A percentile compares a stretch with the other conserved stretches of the same genome.
Conservation (phyloP, 352 stramenopile species). For the Peronospora farinosa region DNA sequence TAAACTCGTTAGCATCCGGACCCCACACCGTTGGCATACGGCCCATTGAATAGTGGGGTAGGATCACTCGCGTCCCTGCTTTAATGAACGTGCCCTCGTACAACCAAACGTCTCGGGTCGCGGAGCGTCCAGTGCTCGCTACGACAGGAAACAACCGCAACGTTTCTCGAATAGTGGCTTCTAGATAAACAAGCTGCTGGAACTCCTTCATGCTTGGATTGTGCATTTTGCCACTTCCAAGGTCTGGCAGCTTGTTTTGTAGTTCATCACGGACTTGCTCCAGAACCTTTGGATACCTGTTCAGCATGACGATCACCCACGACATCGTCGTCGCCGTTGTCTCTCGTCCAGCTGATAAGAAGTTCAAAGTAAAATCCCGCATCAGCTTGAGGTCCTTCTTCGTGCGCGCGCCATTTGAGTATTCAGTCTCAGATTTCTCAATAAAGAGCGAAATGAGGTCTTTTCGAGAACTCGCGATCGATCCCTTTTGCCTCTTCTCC, state of each 20-base stretch:
- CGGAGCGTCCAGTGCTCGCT: constrained; percentile 45
- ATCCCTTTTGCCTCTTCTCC: constrained; percentile 19
- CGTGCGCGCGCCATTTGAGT: constrained; percentile 23
- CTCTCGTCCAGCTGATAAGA: constrained; percentile 65
- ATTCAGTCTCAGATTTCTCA: constrained; percentile 29
- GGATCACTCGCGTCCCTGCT: constrained; percentile 44
- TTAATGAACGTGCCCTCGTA: constrained; percentile 63
- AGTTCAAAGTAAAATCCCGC: constrained; percentile 76
- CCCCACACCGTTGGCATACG: constrained; percentile 57
- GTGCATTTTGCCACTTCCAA: constrained; percentile 17
- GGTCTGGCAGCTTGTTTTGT: constrained; percentile 36
- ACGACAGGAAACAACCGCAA: constrained; percentile 57
- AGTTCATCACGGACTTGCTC: constrained; percentile 38
- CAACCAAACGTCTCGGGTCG: constrained; percentile 47
- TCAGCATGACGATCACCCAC: constrained; percentile 73
- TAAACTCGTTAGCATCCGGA: constrained; percentile 49
- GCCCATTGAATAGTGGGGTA: constrained; percentile 59
- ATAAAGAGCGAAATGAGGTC: constrained; percentile 55
- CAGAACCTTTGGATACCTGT: constrained; percentile 43
- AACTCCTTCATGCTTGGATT: constrained; percentile 32
- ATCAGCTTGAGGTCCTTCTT: constrained; percentile 43
- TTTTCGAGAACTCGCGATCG: constrained; percentile 3
- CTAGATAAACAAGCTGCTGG: constrained; percentile 41
- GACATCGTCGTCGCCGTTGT: constrained; percentile 64
- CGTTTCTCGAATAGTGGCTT: constrained; percentile 46